phyloP scores from a whole-genome alignment of 2,329 filamentous ascomycete genomes.

The Botrytis deweyae region DNA sequence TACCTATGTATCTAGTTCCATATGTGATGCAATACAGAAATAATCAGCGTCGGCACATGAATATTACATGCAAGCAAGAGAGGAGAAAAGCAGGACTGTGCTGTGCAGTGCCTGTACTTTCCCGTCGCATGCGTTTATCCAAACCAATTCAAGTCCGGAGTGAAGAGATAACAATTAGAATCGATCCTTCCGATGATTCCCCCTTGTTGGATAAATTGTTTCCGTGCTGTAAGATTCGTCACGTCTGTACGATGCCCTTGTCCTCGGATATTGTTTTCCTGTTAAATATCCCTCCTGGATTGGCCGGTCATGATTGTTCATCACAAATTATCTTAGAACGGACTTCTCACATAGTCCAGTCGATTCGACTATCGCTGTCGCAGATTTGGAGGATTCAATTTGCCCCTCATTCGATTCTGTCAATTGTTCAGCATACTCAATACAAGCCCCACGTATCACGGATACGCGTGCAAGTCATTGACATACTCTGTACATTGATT shows the following conservation, averaged over 20 bases:
- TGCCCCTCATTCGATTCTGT: slow-evolving; percentile 11
- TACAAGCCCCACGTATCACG: slow-evolving; percentile 1
- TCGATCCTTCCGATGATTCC: not conserved
- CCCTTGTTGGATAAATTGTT: slow-evolving; percentile 9
- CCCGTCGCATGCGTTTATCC: slow-evolving; percentile 21
- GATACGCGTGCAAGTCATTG: not conserved
- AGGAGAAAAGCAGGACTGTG: slow-evolving; percentile 5
- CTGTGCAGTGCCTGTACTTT: slow-evolving; percentile 19
- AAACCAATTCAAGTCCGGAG: not conserved
- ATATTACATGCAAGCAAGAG: slow-evolving; percentile 17
- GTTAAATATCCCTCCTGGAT: not conserved
- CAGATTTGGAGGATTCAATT: slow-evolving; percentile 9
- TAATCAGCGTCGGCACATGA: slow-evolving; percentile 1
- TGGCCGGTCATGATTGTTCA: not conserved
- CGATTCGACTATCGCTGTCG: slow-evolving; percentile 4
- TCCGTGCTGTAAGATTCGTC: not conserved
- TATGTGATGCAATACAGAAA: slow-evolving; percentile 19
- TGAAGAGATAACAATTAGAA: not conserved
- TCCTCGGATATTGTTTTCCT: not conserved
- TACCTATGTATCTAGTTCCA: not conserved
- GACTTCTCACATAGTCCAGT: not conserved
- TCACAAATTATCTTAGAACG: not conserved
- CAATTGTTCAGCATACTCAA: not conserved
- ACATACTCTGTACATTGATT: not conserved
- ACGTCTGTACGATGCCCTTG: not conserved